Percentiles rank a stretch among this genome's conserved stretches.
Evolutionary conservation across 2,329 filamentous ascomycete species (phyloP).

Genomic region (Pseudocercospora macadamiae): DNA sequence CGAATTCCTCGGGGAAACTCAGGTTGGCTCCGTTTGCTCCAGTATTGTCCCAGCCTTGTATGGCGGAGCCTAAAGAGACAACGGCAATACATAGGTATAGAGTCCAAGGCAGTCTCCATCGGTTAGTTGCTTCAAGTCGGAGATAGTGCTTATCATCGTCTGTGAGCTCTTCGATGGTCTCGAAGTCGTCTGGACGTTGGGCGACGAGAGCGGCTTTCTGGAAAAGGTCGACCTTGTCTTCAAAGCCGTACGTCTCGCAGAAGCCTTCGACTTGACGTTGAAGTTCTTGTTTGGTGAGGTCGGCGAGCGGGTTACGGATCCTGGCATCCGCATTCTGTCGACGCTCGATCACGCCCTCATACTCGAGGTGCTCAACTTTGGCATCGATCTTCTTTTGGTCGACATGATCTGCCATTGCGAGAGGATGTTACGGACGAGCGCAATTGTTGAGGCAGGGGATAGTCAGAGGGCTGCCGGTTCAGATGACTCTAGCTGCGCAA

Average conservation of each 20-base stretch:
- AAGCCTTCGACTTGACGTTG: constrained; percentile 18
- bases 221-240: constrained; percentile 52
- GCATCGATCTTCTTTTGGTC: constrained; percentile 11
- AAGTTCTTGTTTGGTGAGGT: constrained; percentile 16
- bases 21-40: constrained; percentile 38
- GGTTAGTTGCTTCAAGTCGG: constrained; percentile 50
- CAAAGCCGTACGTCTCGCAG: constrained; percentile 20
- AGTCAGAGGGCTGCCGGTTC: too few species aligned
- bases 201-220: constrained; percentile 57
- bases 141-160: constrained; percentile 49
- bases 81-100: constrained; percentile 50
- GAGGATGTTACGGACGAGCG: not conserved
- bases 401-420: not conserved
- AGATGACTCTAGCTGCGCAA: too few species aligned
- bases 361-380: constrained; percentile 19
- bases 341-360: not conserved
- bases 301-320: constrained; percentile 19
- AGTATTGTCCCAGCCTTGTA: constrained; percentile 39
- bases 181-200: constrained; percentile 54
- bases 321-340: constrained; percentile 11
- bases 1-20: constrained; percentile 31
- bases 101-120: constrained; percentile 54
- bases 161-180: constrained; percentile 51
- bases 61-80: constrained; percentile 13
- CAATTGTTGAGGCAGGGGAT: not conserved